phyloP scores from a whole-genome alignment of 2,329 filamentous ascomycete species.

The Sphaerulina populicola region DNA sequence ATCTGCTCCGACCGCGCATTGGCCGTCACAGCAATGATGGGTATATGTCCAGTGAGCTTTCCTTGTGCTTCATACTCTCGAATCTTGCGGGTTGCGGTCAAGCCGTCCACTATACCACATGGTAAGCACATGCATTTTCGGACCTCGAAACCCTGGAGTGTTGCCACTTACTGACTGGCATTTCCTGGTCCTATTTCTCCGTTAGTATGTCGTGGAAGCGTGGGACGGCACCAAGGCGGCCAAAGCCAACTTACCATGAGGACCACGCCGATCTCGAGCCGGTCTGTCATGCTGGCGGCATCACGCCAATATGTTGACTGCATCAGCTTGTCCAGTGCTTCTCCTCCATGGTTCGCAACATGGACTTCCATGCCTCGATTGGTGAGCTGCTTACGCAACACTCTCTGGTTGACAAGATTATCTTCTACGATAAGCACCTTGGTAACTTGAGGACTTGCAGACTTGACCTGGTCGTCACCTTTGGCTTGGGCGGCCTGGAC shows the following conservation, averaged over 20 bases:
- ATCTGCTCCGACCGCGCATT: slow-evolving; percentile 71
- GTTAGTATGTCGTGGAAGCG: too few relatives aligned
- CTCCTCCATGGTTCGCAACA: slow-evolving; percentile 45
- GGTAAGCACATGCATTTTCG: slow-evolving; percentile 5
- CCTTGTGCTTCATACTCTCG: slow-evolving; percentile 58
- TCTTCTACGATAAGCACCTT: slow-evolving; percentile 38
- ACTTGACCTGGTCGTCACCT: neutral
- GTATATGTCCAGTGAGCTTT: slow-evolving; percentile 57
- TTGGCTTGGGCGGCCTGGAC: slow-evolving; percentile 1
- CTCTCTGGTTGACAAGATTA: slow-evolving; percentile 40
- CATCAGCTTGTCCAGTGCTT: slow-evolving; percentile 40
- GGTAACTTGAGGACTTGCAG: slow-evolving; percentile 12
- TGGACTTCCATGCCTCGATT: slow-evolving; percentile 41
- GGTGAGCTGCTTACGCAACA: slow-evolving; percentile 44
- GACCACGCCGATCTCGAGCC: slow-evolving; percentile 43
- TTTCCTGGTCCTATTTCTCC: slow-evolving; percentile 54
- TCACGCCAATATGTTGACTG: slow-evolving; percentile 38
- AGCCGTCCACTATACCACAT: slow-evolving; percentile 47
- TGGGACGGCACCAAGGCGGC: too few relatives aligned
- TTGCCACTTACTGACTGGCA: slow-evolving; percentile 59
- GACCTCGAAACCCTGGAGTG: neutral
- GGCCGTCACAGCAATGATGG: slow-evolving; percentile 74
- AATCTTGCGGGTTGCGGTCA: slow-evolving; percentile 62
- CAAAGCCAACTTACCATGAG: slow-evolving; percentile 46
- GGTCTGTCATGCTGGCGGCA: slow-evolving; percentile 13